Conservation (phyloP, 2,329 filamentous ascomycete species). For the Fusarium sp. region DNA sequence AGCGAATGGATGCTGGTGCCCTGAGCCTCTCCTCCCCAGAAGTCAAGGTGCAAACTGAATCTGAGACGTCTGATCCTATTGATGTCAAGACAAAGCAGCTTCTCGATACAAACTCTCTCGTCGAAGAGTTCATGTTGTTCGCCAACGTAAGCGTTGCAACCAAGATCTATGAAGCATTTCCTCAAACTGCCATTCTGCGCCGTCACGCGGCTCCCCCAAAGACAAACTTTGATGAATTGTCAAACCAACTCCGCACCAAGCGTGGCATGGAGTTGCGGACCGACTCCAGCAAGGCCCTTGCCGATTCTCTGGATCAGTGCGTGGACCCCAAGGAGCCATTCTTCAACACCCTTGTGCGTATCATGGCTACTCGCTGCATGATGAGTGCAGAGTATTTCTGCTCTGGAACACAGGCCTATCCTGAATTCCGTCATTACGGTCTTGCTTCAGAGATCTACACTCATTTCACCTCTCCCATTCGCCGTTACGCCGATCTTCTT, state of each 20-base stretch:
- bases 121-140: slow-evolving; percentile 99
- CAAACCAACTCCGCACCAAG: slow-evolving; percentile 89
- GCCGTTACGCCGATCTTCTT: slow-evolving; percentile 95
- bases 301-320: slow-evolving; percentile 88
- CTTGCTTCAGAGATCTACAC: slow-evolving; percentile 97
- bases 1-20: slow-evolving; percentile 95
- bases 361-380: slow-evolving; percentile 98
- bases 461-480: slow-evolving; percentile 97
- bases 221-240: slow-evolving; percentile 94
- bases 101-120: slow-evolving; percentile 94
- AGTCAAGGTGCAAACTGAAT: slow-evolving; percentile 94
- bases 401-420: slow-evolving; percentile 89
- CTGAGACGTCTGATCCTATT: slow-evolving; percentile 93
- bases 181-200: slow-evolving; percentile 92
- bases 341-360: slow-evolving; percentile 97
- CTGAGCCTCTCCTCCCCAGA: slow-evolving; percentile 97
- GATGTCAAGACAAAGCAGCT: slow-evolving; percentile 96
- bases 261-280: slow-evolving; percentile 80
- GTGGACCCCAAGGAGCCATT: slow-evolving; percentile 84
- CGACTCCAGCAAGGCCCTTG: slow-evolving; percentile 90
- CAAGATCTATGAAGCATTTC: slow-evolving; percentile 90
- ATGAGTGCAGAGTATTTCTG: slow-evolving; percentile 99
- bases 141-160: slow-evolving; percentile 94
- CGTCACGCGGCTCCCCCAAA: slow-evolving; percentile 92
- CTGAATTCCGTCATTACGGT: slow-evolving; percentile 96